Evolutionary conservation across 2,329 filamentous ascomycete species (phyloP), one percentile per base, ranked within the genome.

Genomic region (Westerdykella sp.): DNA sequence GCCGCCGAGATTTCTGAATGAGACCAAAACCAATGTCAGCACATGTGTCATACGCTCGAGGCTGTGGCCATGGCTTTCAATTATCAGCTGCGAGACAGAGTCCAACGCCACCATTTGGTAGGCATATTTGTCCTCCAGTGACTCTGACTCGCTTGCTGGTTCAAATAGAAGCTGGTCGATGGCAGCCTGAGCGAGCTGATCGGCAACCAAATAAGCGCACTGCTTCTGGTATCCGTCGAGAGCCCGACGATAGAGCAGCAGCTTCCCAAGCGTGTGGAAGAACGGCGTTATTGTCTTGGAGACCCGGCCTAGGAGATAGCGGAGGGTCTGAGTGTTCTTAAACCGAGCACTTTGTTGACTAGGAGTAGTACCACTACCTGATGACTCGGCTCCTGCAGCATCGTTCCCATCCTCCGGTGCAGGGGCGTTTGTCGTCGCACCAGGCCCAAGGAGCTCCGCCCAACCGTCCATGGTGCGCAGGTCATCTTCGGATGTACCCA

Each of bases 41-140:
- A 60, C 58, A 31, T 68, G 65, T 6, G 66, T 62, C 38, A 36
- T 49, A 11, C 65, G 62, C 13, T 69, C 65, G 37, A 65, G 50
- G 59, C 67, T 69, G 32, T 35, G 32, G 58, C 67, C 69, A 13
- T 35, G 32, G 66, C 77, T 76, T 57, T 95, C 88, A 48, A 93
- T 80, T 47, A 95, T 70, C 66, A 94, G 79, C 59, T 90, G 84
- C 32, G 85, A 82, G 42, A 94, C 73, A 0, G 84, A 83, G 44
- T 87, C 83, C 14, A 95, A 70, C 63, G 89, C 84, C 43, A 89
- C 81, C 46, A 91, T 85, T 74, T 86, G 87, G 60, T 93, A 93
- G 21, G 85, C 81, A 56, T 87, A 85, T 15, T 70, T 69, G 55
- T 86, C 80, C 49, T 84, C 80, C 1, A 73, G 70, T 13, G 76